phyloP scores from a whole-genome alignment of 1,139 yeast species.

The Sugiyamaella sp. region DNA sequence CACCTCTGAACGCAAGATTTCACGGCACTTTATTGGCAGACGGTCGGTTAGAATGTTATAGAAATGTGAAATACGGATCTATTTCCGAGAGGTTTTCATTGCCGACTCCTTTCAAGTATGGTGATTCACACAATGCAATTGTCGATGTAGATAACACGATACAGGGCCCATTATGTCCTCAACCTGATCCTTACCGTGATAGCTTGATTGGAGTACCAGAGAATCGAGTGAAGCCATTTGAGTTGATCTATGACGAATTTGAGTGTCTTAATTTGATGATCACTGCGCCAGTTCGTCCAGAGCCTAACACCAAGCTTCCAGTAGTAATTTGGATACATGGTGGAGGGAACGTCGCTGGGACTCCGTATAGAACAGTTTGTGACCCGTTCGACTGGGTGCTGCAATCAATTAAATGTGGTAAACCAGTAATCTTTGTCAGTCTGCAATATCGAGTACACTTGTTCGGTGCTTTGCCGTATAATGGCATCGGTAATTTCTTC shows the following conservation, averaged over 20 bases:
- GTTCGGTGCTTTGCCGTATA: constrained; percentile 41
- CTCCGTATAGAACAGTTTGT: constrained; percentile 38
- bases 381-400: constrained; percentile 37
- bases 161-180: constrained; percentile 38
- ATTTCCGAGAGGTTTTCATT: constrained; percentile 22
- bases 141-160: constrained; percentile 26
- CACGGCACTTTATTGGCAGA: constrained; percentile 13
- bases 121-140: neutral
- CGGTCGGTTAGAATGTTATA: constrained; percentile 21
- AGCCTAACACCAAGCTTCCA: constrained; percentile 32
- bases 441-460: constrained; percentile 43
- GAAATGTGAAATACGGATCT: constrained; percentile 25
- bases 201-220: constrained; percentile 32
- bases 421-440: constrained; percentile 42
- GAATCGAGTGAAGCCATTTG: constrained; percentile 26
- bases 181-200: constrained; percentile 33
- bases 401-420: constrained; percentile 25
- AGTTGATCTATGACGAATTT: constrained; percentile 33
- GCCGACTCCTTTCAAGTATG: constrained; percentile 17
- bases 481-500: constrained; percentile 35
- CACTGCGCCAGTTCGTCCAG: constrained; percentile 27
- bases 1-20: constrained; percentile 23
- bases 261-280: constrained; percentile 35
- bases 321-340: constrained; percentile 46
- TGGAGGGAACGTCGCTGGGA: constrained; percentile 43